Evolutionary conservation across 768 basidiomycete species (phyloP).

Genomic region (Tricholoma flavovirens): DNA sequence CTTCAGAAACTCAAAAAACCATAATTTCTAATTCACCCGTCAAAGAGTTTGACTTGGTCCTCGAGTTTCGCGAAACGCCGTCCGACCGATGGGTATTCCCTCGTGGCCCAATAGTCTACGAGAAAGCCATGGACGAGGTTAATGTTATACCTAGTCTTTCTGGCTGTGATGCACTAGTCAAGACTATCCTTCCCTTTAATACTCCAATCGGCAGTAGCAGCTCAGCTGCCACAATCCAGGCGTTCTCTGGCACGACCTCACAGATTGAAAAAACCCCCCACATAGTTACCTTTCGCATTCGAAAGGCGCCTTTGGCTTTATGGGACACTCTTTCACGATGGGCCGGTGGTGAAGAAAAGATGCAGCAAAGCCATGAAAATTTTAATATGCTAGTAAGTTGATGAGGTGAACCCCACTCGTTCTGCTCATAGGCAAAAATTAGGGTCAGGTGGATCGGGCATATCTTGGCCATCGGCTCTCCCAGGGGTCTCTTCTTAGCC

Average conservation of each 20-base stretch:
- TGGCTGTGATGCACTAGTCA: conserved; percentile 33
- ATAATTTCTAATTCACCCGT: conserved; percentile 22
- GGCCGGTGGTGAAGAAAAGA: conserved; percentile 52
- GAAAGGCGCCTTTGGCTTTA: conserved; percentile 39
- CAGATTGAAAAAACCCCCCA: conserved; percentile 13
- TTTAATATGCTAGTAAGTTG: conserved; percentile 42
- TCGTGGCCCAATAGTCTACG: conserved; percentile 48
- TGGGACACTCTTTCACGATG: conserved; percentile 59
- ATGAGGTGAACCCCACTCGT: neutral
- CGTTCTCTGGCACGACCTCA: neutral
- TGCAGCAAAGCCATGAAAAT: conserved; percentile 40
- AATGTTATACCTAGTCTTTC: conserved; percentile 8
- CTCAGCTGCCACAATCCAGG: conserved; percentile 1
- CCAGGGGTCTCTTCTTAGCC: conserved; percentile 48
- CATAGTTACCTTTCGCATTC: conserved; percentile 44
- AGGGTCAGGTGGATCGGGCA: conserved; percentile 40
- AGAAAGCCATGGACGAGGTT: conserved; percentile 28
- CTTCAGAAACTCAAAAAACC: conserved; percentile 6
- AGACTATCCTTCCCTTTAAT: conserved; percentile 40
- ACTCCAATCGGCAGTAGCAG: neutral
- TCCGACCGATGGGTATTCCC: conserved; percentile 67
- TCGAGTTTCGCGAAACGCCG: conserved; percentile 63
- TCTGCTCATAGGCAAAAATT: neutral
- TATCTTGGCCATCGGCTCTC: conserved; percentile 56
- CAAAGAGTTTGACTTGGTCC: conserved; percentile 65